Evolutionary conservation across 352 stramenopile species (phyloP), one percentile per base, ranked within the genome.

Genomic region (Phytophthora sp.): DNA sequence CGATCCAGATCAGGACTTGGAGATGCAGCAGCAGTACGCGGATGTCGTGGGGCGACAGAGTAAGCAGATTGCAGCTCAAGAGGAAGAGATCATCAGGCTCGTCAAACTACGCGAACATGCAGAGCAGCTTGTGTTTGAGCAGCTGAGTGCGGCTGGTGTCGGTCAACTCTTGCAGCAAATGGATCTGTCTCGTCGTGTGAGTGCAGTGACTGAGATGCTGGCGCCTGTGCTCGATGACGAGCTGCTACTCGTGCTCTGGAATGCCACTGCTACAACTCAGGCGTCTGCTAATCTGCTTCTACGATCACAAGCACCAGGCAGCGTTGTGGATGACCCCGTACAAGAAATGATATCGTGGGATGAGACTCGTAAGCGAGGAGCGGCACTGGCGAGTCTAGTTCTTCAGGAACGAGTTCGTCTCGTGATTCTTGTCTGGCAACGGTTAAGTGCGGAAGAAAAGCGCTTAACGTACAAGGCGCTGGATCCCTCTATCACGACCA

Each of bases 371-470:
- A 79, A 79, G 18, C 70, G 74, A 27, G 82, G 74, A 9, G 68
- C 76, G 5, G 72, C 59, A 1, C 62, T 89, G 11, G 78, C 78
- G 2, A 79, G 70, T 12, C 71, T 79, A 4, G 77, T 90, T 16
- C 68, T 91, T 0, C 79, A 89, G 39, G 82, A 90, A 50, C 80
- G 83, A n/a, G 80, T 89, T 12, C 77, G 71, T 0, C 68, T 91
- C 2, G 56, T 91, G 39, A 55, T 84, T 46, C 62, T 72, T 3
- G 69, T 85, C 7, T 88, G 73, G 73, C 73, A 85, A 36, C 74
- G 63, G 15, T 50, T 91, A 24, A 91, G 83, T 39, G 27, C 24
- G 0, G 83, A 91, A 46, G 83, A 91, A 53, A 72, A 79, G 24
- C 53, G 46, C 0, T 45, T 87, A 41, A 55, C 86, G 4, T 64